Evolutionary conservation across 2,329 filamentous ascomycete genomes (phyloP).

Genomic region (Colletotrichum orbiculare): DNA sequence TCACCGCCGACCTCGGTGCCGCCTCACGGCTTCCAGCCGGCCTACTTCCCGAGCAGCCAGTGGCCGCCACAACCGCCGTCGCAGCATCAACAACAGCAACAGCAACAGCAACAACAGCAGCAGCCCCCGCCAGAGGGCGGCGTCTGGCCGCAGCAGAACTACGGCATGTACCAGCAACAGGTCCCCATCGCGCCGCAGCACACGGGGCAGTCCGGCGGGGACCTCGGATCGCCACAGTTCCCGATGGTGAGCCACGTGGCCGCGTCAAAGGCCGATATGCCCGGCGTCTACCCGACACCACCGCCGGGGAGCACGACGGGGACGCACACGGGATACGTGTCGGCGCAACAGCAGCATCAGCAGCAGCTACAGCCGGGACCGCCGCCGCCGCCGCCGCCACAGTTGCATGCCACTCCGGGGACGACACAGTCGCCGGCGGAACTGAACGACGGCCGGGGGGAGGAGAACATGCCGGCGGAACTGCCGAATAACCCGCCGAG

Average conservation of each 20-base stretch:
- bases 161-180: constrained; percentile 38
- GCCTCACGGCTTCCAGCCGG: constrained; percentile 32
- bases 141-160: constrained; percentile 36
- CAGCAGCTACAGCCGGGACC: not conserved
- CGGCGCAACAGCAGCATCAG: not conserved
- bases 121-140: constrained; percentile 31
- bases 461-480: constrained; percentile 35
- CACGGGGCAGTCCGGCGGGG: constrained; percentile 32
- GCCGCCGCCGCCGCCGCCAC: not conserved
- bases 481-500: constrained; percentile 33
- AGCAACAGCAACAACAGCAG: constrained; percentile 2
- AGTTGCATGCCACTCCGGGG: not conserved
- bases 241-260: constrained; percentile 36
- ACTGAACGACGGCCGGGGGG: constrained; percentile 29
- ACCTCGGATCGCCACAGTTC: constrained; percentile 35
- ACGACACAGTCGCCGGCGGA: constrained; percentile 29
- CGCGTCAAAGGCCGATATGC: constrained; percentile 30
- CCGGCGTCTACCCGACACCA: constrained; percentile 23
- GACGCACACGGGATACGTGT: constrained; percentile 7
- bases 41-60: constrained; percentile 29
- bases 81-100: constrained; percentile 12
- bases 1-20: constrained; percentile 29
- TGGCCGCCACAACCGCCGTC: constrained; percentile 29
- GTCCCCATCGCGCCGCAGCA: constrained; percentile 38
- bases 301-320: constrained; percentile 22